A percentile compares a stretch with the other conserved stretches of the same genome.
Evolutionary conservation across 164 flowering plant species (phyloP).

Genomic region (Echeveria elegans): DNA sequence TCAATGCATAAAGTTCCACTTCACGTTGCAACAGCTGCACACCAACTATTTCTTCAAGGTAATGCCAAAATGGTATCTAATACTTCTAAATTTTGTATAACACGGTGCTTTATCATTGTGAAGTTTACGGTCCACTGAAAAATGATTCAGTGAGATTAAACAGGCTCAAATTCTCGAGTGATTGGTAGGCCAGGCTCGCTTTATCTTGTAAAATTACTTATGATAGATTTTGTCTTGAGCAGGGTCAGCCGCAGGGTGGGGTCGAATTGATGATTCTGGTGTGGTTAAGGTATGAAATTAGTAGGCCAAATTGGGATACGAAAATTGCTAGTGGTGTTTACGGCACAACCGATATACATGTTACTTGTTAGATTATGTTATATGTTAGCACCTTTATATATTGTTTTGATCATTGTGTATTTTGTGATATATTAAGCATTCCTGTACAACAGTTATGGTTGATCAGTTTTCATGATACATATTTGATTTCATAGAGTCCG

Average conservation of each 20-base stretch:
- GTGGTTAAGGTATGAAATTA: constrained; percentile 74
- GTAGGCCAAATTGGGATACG: not conserved
- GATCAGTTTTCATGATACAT: not conserved
- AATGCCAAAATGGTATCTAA: not conserved
- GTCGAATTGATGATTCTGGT: constrained; percentile 81
- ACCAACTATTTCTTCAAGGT: constrained; percentile 88
- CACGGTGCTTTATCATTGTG: not conserved
- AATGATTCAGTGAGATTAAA: not conserved
- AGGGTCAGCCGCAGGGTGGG: constrained; percentile 99
- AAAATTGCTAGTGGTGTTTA: not conserved
- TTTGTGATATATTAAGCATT: too few relatives aligned
- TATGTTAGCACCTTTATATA: too few relatives aligned
- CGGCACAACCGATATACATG: not conserved
- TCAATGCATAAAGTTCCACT: constrained; percentile 69
- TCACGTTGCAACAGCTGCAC: constrained; percentile 66
- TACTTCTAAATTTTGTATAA: not conserved
- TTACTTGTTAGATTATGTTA: not conserved
- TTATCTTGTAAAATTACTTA: not conserved
- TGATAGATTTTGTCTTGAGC: constrained; percentile 14
- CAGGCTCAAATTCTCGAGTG: not conserved
- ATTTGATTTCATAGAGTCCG: not conserved
- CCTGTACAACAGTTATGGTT: not conserved
- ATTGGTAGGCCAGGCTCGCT: not conserved
- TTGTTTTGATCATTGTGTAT: not conserved
- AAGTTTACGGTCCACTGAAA: not conserved